Percentiles rank a stretch among this genome's conserved stretches.
phyloP scores from a whole-genome alignment of 495 filamentous ascomycete genomes.

The Podospora bellae-mahoneyi region DNA sequence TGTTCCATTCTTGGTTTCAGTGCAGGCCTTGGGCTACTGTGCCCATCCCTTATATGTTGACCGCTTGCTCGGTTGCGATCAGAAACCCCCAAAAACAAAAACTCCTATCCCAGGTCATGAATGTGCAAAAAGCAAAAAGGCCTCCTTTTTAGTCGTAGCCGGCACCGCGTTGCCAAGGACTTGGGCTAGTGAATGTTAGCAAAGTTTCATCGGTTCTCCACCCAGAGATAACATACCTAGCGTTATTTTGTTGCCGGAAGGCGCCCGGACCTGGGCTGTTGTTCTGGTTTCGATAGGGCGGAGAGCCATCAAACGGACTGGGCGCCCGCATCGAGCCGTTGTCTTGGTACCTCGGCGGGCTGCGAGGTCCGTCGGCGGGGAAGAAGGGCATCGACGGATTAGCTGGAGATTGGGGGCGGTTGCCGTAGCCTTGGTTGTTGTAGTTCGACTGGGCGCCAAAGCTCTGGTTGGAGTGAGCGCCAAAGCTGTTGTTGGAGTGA shows the following conservation, averaged over 20 bases:
- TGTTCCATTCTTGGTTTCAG: not conserved
- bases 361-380: conserved; percentile 37
- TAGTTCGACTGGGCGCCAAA: not conserved
- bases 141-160: conserved; percentile 44
- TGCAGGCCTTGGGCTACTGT: not conserved
- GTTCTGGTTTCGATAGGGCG: conserved; percentile 29
- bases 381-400: conserved; percentile 63
- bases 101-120: conserved; percentile 15
- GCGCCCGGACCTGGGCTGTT: conserved; percentile 37
- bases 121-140: conserved; percentile 5
- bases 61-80: not conserved
- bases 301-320: conserved; percentile 20
- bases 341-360: conserved; percentile 23
- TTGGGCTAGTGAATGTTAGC: conserved; percentile 24
- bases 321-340: conserved; percentile 15
- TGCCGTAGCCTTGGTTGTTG: conserved; percentile 11
- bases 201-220: conserved; percentile 19
- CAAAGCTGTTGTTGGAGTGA: conserved; percentile 13
- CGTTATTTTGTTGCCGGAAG: conserved; percentile 38
- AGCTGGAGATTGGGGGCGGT: conserved; percentile 55
- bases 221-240: conserved; percentile 41
- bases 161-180: conserved; percentile 56
- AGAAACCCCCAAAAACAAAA: conserved; percentile 6
- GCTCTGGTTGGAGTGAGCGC: not conserved
- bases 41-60: not conserved